These are phyloP conservation scores for grape (Vitis vinifera) DNA, from an alignment of 164 flowering plant species.

Conservation along the genomic window ASM3070453v1 NC_081812.1:21664001-21664500, in stretches of 20 bases:
- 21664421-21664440: constrained; percentile 38
- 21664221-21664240: constrained; percentile 39
- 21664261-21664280: constrained; percentile 49
- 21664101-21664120: constrained; percentile 49
- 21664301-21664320: constrained; percentile 43
- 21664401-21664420: constrained; percentile 33
- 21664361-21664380: constrained; percentile 31
- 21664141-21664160: constrained; percentile 43
- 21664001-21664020: constrained; percentile 27
- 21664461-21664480: constrained; percentile 42
- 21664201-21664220: constrained; percentile 28
- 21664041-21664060: constrained; percentile 35
- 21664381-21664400: constrained; percentile 37
- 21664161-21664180: constrained; percentile 34
- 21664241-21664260: constrained; percentile 39
- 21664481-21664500: constrained; percentile 45
- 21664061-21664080: constrained; percentile 40
- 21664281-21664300: constrained; percentile 46
- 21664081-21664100: constrained; percentile 36
- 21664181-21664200: constrained; percentile 24
- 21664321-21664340: constrained; percentile 43
- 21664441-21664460: constrained; percentile 41
- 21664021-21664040: constrained; percentile 27
- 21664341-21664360: constrained; percentile 45
- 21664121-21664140: constrained; percentile 25